Evolutionary conservation across 345 rosid genomes (phyloP).

Genomic region (Eucalyptus sideroxylon): DNA sequence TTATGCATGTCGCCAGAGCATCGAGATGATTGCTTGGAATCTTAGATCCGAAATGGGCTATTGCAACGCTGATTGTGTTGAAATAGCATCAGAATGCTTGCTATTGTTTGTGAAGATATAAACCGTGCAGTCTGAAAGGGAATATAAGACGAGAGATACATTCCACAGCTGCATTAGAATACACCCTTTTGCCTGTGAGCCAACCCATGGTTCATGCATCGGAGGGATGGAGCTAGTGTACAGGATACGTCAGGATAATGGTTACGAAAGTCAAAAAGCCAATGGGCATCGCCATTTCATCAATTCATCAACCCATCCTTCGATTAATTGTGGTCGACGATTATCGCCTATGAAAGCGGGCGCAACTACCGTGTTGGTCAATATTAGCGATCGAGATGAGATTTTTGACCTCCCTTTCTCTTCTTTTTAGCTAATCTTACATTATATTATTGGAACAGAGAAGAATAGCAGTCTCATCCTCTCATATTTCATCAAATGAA

Average conservation of each 20-base stretch:
- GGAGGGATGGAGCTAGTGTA: not conserved
- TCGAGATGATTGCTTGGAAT: too few relatives aligned
- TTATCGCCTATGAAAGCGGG: not conserved
- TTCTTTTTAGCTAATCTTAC: not conserved
- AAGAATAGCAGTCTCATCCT: not conserved
- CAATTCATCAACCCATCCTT: not conserved
- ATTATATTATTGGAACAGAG: too few relatives aligned
- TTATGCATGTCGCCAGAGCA: not conserved
- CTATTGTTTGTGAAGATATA: not conserved
- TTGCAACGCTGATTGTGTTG: not conserved
- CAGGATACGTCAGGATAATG: not conserved
- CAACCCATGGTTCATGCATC: not conserved
- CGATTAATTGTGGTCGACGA: not conserved
- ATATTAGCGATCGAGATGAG: not conserved
- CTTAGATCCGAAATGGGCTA: not conserved
- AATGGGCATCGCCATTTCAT: not conserved
- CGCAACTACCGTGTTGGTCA: not conserved
- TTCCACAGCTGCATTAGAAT: not conserved
- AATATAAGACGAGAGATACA: not conserved
- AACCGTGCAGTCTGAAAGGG: not conserved
- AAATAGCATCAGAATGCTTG: not conserved
- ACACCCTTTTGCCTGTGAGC: not conserved
- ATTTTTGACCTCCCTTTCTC: not conserved
- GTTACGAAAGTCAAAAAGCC: not conserved
- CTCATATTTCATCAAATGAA: not conserved